Evolutionary conservation across 208 protist species (phyloP).

Genomic region (Crithidia expoeki): DNA sequence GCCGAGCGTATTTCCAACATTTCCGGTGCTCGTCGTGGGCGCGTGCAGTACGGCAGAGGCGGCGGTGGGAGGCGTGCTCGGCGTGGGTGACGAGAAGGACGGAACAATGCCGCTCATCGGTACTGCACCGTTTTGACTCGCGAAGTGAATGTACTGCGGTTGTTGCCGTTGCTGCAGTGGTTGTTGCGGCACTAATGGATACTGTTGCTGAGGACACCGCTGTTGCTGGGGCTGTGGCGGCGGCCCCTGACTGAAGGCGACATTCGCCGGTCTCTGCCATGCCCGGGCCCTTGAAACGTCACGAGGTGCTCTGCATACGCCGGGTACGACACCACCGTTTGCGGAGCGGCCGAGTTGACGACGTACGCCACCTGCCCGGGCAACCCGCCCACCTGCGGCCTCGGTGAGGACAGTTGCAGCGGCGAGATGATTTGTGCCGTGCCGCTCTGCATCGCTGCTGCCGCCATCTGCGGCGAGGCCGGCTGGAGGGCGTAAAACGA

Average conservation of each 20-base stretch:
- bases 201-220: background rate
- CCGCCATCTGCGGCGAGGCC: conserved; percentile 12
- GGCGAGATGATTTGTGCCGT: conserved; percentile 15
- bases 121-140: background rate
- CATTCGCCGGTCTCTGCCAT: background rate
- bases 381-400: background rate
- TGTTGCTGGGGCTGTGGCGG: background rate
- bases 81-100: background rate
- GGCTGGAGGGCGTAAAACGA: conserved; percentile 20
- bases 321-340: conserved; percentile 9
- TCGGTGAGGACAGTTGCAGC: conserved; percentile 18
- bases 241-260: background rate
- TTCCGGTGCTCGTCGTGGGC: background rate
- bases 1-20: background rate
- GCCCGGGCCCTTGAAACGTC: background rate
- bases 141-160: background rate
- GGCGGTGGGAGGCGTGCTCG: background rate
- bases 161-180: background rate
- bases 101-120: background rate
- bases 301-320: conserved; percentile 12
- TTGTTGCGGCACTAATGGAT: background rate
- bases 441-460: conserved; percentile 25
- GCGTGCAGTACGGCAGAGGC: background rate
- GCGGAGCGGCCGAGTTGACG: conserved; percentile 17
- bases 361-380: conserved; percentile 19